Evolutionary conservation across 2,329 filamentous ascomycete species (phyloP).

Genomic region (Ophiostoma angusticollis): DNA sequence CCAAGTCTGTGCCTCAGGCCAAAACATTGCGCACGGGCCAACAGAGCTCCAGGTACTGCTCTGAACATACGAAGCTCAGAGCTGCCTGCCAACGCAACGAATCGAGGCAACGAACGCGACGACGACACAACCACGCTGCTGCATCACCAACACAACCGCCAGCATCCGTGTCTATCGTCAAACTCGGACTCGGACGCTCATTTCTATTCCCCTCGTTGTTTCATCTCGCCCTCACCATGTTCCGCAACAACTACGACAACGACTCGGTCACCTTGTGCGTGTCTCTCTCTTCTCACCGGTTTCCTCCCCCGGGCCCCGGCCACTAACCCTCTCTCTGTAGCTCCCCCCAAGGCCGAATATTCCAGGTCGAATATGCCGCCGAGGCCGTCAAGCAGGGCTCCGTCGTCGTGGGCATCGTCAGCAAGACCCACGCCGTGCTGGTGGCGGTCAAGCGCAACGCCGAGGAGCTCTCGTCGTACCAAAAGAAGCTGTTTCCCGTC

Average conservation of each 20-base stretch:
- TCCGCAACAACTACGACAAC: slow-evolving; percentile 99
- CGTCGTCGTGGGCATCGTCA: slow-evolving; percentile 90
- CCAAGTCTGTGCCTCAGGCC: slow-evolving; percentile 6
- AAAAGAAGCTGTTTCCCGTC: slow-evolving; percentile 97
- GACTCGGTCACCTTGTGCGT: slow-evolving; percentile 97
- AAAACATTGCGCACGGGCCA: slow-evolving; percentile 7
- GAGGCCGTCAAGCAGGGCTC: slow-evolving; percentile 99
- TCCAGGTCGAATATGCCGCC: slow-evolving; percentile 97
- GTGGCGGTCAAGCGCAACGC: slow-evolving; percentile 98
- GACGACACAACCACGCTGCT: not conserved
- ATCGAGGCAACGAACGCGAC: not conserved
- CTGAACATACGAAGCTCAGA: slow-evolving; percentile 14
- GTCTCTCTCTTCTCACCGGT: slow-evolving; percentile 11
- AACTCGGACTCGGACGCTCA: too few species aligned
- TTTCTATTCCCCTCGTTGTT: not conserved
- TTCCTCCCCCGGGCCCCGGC: too few species aligned
- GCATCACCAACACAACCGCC: not conserved
- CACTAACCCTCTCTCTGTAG: slow-evolving; percentile 34
- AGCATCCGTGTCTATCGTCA: not conserved
- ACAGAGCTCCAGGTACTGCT: slow-evolving; percentile 1
- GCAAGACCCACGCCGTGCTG: slow-evolving; percentile 94
- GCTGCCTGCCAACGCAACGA: slow-evolving; percentile 12
- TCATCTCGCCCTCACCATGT: slow-evolving; percentile 51
- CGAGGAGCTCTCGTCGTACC: slow-evolving; percentile 98
- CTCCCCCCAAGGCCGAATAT: slow-evolving; percentile 97